These are phyloP conservation scores for Clonostachys sp. DNA, from an alignment of 2,329 filamentous ascomycete genomes.

Conservation along the genomic window DNA sequence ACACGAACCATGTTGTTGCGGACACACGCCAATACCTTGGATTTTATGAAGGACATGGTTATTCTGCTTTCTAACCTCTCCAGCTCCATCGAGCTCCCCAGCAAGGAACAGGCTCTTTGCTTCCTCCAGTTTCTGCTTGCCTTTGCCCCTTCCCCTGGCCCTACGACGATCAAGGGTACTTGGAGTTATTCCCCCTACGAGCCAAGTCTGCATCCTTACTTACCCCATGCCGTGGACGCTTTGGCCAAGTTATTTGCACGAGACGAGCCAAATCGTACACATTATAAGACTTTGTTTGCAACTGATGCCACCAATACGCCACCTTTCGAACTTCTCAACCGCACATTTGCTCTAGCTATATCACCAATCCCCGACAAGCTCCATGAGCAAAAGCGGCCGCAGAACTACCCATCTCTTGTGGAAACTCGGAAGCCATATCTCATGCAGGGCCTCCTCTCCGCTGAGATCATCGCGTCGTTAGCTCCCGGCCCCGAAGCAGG, in stretches of 20 bases:
- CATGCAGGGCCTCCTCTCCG: slow-evolving; percentile 87
- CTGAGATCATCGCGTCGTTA: slow-evolving; percentile 79
- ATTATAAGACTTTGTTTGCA: slow-evolving; percentile 78
- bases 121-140: slow-evolving; percentile 85
- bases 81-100: slow-evolving; percentile 73
- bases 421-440: slow-evolving; percentile 84
- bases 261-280: slow-evolving; percentile 86
- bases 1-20: slow-evolving; percentile 84
- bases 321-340: slow-evolving; percentile 77
- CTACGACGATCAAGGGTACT: slow-evolving; percentile 42
- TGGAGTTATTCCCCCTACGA: slow-evolving; percentile 80
- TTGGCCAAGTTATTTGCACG: slow-evolving; percentile 87
- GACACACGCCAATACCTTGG: slow-evolving; percentile 77
- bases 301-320: slow-evolving; percentile 61
- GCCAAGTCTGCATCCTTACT: slow-evolving; percentile 77
- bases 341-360: slow-evolving; percentile 81
- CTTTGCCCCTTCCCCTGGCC: slow-evolving; percentile 77
- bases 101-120: slow-evolving; percentile 81
- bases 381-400: slow-evolving; percentile 46
- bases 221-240: slow-evolving; percentile 84
- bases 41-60: slow-evolving; percentile 96
- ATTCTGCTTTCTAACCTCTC: slow-evolving; percentile 87
- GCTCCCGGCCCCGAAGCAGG: slow-evolving; percentile 66
- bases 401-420: slow-evolving; percentile 60
- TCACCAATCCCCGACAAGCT: slow-evolving; percentile 72